phyloP scores from a whole-genome alignment of 2,329 filamentous ascomycete genomes.

The Chrysosphaeria jannelii region DNA sequence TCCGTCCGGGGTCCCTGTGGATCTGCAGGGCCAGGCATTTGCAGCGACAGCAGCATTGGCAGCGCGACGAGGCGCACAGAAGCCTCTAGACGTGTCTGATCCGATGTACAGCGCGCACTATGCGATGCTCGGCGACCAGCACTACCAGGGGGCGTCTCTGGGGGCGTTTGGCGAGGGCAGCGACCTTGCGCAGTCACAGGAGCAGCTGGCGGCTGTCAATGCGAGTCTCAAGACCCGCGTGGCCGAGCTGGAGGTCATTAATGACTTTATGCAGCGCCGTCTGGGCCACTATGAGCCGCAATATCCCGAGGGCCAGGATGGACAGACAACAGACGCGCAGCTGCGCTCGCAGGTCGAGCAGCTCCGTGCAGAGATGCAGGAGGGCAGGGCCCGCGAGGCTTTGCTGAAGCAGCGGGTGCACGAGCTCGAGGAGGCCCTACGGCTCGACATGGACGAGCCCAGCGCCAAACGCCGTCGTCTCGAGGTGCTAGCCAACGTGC shows the following conservation, averaged over 20 bases:
- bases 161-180: constrained; percentile 18
- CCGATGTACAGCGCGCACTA: constrained; percentile 40
- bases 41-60: constrained; percentile 21
- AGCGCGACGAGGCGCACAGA: constrained; percentile 31
- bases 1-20: no score
- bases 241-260: constrained; percentile 85
- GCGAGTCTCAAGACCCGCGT: constrained; percentile 81
- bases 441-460: constrained; percentile 6
- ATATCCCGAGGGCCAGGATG: constrained; percentile 16
- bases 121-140: constrained; percentile 42
- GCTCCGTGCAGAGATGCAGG: constrained; percentile 35
- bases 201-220: constrained; percentile 53
- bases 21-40: constrained; percentile 18
- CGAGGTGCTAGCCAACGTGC: no score
- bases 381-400: constrained; percentile 49
- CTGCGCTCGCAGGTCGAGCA: constrained; percentile 18
- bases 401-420: constrained; percentile 58
- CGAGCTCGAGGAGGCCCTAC: constrained; percentile 34
- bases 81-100: constrained; percentile 41
- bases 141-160: constrained; percentile 26
- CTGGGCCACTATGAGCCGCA: constrained; percentile 35
- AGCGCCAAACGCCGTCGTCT: constrained; percentile 9
- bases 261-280: constrained; percentile 45
- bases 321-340: constrained; percentile 15
- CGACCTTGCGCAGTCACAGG: constrained; percentile 37